Conservation (phyloP, 2,329 filamentous ascomycete genomes). For the Endothia cerciana region DNA sequence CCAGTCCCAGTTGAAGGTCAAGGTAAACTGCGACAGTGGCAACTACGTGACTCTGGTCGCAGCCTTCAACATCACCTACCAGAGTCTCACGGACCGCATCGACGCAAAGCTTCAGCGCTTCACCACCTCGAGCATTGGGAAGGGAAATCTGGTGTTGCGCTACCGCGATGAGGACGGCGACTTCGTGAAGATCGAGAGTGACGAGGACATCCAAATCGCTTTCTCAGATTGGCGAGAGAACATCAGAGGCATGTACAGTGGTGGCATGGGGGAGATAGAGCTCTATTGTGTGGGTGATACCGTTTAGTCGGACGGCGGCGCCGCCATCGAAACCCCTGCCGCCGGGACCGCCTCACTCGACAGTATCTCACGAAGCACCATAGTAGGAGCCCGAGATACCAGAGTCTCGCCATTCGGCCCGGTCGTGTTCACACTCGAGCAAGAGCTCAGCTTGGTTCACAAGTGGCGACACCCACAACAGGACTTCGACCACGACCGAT, state of each 20-base stretch:
- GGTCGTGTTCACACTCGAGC: background rate
- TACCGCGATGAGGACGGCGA: constrained; percentile 94
- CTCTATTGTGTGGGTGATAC: constrained; percentile 72
- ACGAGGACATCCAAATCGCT: constrained; percentile 94
- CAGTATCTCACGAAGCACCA: background rate
- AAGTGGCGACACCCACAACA: background rate
- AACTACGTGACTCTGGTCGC: constrained; percentile 97
- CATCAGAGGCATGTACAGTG: constrained; percentile 57
- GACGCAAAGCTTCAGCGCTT: constrained; percentile 91
- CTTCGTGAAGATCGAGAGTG: constrained; percentile 89
- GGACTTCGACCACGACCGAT: background rate
- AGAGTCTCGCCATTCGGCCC: background rate
- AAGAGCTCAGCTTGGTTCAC: constrained; percentile 18
- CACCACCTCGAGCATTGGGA: constrained; percentile 81
- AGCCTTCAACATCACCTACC: constrained; percentile 91
- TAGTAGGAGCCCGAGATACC: constrained; percentile 12
- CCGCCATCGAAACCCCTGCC: constrained; percentile 18
- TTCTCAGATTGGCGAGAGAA: constrained; percentile 93
- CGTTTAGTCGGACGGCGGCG: constrained; percentile 27
- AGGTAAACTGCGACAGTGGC: constrained; percentile 83
- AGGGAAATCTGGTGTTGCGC: constrained; percentile 80
- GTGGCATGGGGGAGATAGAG: constrained; percentile 86
- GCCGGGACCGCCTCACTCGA: constrained; percentile 3
- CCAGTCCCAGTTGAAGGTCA: constrained; percentile 87
- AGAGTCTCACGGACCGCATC: constrained; percentile 91